Evolutionary conservation across 192 early-diverging fungal genomes (phyloP).

Genomic region (Coemansia reversa): DNA sequence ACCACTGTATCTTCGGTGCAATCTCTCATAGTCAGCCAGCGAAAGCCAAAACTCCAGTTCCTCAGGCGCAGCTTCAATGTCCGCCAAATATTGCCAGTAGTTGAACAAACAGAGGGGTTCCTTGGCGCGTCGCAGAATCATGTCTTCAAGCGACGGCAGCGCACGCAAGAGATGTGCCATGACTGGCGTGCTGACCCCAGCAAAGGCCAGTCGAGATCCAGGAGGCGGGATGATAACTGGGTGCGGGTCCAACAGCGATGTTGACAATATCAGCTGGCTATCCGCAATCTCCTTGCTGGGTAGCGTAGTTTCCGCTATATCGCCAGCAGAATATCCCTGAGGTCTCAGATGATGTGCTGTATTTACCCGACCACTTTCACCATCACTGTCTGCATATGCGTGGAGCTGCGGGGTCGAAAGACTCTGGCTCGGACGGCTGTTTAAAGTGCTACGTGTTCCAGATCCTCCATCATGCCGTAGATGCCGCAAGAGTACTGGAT

Average conservation of each 20-base stretch:
- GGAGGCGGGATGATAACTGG: conserved; percentile 48
- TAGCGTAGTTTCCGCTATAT: neutral
- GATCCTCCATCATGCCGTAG: conserved; percentile 4
- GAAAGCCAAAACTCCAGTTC: conserved; percentile 78
- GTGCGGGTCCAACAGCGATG: conserved; percentile 51
- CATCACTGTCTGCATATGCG: neutral
- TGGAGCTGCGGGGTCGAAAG: neutral
- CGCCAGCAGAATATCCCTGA: conserved; percentile 2
- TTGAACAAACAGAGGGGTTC: conserved; percentile 77
- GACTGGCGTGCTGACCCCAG: conserved; percentile 32
- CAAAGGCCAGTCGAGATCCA: conserved; percentile 49
- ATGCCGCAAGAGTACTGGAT: neutral
- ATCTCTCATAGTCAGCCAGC: conserved; percentile 68
- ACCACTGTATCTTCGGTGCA: conserved; percentile 60
- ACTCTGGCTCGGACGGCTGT: conserved; percentile 21
- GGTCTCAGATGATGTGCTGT: neutral
- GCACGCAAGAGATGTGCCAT: conserved; percentile 34
- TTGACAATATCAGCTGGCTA: conserved; percentile 16
- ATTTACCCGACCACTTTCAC: neutral
- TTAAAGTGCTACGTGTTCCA: conserved; percentile 30
- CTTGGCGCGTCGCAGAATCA: conserved; percentile 62
- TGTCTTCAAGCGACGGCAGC: conserved; percentile 70
- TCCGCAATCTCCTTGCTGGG: conserved; percentile 4
- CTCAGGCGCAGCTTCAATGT: conserved; percentile 62
- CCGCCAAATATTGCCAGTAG: conserved; percentile 73